Percentiles rank a stretch among this genome's conserved stretches.
Conservation (phyloP, 2,329 filamentous ascomycete genomes). For the Drechslerella dactyloides region DNA sequence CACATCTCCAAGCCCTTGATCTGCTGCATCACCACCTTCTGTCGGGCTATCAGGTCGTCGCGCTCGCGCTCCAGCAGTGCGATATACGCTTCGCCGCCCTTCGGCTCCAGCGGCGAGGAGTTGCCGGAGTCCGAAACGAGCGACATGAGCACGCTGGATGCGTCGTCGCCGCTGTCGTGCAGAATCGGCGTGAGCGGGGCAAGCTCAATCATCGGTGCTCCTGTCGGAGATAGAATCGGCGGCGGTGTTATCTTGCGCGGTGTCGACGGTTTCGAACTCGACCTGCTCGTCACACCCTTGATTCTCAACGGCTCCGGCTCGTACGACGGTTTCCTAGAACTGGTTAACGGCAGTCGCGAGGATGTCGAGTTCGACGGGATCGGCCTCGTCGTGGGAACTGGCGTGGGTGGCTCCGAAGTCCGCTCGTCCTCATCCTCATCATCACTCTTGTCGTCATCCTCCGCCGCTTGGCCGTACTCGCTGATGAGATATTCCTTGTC, state of each 20-base stretch:
- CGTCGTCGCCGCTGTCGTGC: constrained; percentile 46
- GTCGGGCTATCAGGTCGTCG: constrained; percentile 49
- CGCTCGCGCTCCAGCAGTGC: constrained; percentile 54
- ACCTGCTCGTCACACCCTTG: not conserved
- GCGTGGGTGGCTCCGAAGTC: constrained; percentile 25
- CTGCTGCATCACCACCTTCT: constrained; percentile 44
- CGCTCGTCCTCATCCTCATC: constrained; percentile 9
- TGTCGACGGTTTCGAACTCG: constrained; percentile 17
- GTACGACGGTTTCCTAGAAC: constrained; percentile 38
- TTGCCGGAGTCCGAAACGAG: constrained; percentile 47
- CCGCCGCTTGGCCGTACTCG: constrained; percentile 16
- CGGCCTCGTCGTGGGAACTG: constrained; percentile 32
- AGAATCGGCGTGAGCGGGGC: constrained; percentile 45
- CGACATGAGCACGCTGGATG: constrained; percentile 45
- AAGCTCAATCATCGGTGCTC: constrained; percentile 47
- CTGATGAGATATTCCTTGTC: constrained; percentile 40
- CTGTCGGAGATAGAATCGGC: constrained; percentile 37
- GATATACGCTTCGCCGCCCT: constrained; percentile 52
- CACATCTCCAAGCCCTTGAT: constrained; percentile 52
- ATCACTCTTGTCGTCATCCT: constrained; percentile 14
- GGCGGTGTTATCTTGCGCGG: constrained; percentile 32
- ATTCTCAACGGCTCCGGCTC: constrained; percentile 40
- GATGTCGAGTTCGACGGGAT: constrained; percentile 44
- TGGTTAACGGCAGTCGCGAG: constrained; percentile 37
- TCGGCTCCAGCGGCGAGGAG: constrained; percentile 46